A percentile compares a stretch with the other conserved stretches of the same genome.
phyloP scores from a whole-genome alignment of 176 grass and related monocot species.

The Aegilops umbellulata region DNA sequence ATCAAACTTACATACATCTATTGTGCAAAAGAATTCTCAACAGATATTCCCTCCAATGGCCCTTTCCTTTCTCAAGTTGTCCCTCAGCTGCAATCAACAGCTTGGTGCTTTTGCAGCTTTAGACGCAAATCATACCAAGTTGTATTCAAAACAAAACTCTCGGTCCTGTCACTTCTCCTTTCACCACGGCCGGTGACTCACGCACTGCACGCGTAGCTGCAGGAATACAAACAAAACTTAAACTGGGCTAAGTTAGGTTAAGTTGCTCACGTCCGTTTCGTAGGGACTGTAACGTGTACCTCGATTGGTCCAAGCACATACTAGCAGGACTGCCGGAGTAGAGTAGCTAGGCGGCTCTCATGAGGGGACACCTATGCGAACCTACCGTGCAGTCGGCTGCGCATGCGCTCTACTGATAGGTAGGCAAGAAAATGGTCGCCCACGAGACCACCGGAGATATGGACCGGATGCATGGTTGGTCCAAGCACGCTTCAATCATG shows the following conservation, averaged over 20 bases:
- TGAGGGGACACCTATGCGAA: neutral
- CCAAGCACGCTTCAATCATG: constrained; percentile 26
- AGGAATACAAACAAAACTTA: neutral
- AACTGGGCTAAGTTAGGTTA: neutral
- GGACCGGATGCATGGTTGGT: constrained; percentile 6
- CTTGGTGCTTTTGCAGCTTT: neutral
- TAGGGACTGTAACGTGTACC: neutral
- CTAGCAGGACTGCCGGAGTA: no score
- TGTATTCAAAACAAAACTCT: neutral
- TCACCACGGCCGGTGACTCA: neutral
- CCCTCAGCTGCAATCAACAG: neutral
- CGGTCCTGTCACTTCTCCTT: neutral
- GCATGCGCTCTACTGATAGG: neutral
- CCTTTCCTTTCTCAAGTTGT: neutral
- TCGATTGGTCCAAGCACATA: neutral
- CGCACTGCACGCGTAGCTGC: neutral
- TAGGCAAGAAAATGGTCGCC: neutral
- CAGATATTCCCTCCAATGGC: neutral
- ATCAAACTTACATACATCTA: no score
- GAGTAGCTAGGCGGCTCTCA: neutral
- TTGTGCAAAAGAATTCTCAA: no score
- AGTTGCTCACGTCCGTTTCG: constrained; percentile 1
- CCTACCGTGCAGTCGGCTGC: neutral
- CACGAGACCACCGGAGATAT: neutral
- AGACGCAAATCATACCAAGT: neutral